phyloP scores from a whole-genome alignment of 2,329 filamentous ascomycete genomes.

The Penicillium sp. region DNA sequence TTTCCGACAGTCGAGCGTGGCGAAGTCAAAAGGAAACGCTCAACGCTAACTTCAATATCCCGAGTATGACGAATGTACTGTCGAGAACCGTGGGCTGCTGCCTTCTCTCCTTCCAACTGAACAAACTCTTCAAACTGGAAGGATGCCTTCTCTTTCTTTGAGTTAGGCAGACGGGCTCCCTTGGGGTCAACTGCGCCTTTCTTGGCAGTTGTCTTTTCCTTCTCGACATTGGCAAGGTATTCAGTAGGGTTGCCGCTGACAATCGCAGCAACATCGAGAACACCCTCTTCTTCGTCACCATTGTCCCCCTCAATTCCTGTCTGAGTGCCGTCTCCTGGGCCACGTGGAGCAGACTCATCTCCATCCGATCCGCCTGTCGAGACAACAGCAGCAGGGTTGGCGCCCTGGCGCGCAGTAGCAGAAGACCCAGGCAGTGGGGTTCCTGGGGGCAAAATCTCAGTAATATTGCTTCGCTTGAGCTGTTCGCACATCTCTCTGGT shows the following conservation, averaged over 20 bases:
- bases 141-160: constrained; percentile 57
- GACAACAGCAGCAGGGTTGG: constrained; percentile 57
- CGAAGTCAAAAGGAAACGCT: constrained; percentile 61
- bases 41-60: constrained; percentile 63
- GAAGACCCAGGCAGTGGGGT: constrained; percentile 54
- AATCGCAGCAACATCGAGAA: constrained; percentile 65
- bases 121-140: constrained; percentile 63
- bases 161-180: constrained; percentile 56
- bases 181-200: constrained; percentile 52
- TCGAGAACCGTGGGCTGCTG: constrained; percentile 48
- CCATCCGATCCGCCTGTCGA: constrained; percentile 53
- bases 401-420: constrained; percentile 42
- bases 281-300: constrained; percentile 59
- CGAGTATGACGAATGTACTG: constrained; percentile 53
- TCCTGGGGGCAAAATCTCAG: constrained; percentile 59
- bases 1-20: constrained; percentile 35
- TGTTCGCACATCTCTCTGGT: constrained; percentile 65
- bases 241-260: constrained; percentile 65
- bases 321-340: constrained; percentile 56
- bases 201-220: constrained; percentile 58
- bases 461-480: constrained; percentile 62
- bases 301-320: constrained; percentile 52
- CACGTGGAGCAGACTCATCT: constrained; percentile 48
- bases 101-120: constrained; percentile 55
- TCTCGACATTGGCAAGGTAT: constrained; percentile 62